Evolutionary conservation across 1,284 basidiomycete species (phyloP).

Genomic region (Pseudozyma pruni): DNA sequence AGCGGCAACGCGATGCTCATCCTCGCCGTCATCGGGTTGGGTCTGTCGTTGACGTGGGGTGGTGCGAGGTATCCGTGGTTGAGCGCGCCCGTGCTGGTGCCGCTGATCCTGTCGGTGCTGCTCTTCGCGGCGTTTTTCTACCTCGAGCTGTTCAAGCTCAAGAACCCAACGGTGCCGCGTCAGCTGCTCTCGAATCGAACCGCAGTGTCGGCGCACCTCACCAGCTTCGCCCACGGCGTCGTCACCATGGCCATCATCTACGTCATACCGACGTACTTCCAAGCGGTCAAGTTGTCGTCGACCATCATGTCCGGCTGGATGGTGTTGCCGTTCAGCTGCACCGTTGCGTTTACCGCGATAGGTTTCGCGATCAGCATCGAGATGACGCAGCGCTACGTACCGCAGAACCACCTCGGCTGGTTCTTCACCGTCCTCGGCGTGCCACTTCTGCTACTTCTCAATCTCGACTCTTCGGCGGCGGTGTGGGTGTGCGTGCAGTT

Average conservation of each 20-base stretch:
- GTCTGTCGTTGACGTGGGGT: slow-evolving; percentile 43
- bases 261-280: slow-evolving; percentile 43
- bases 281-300: slow-evolving; percentile 23
- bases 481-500: slow-evolving; percentile 37
- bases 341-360: slow-evolving; percentile 36
- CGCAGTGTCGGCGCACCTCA: slow-evolving; percentile 21
- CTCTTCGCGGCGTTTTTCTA: slow-evolving; percentile 35
- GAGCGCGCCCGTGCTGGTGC: slow-evolving; percentile 20
- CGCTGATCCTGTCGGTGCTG: slow-evolving; percentile 19
- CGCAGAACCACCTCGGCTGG: slow-evolving; percentile 47
- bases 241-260: slow-evolving; percentile 50
- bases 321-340: slow-evolving; percentile 38
- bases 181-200: slow-evolving; percentile 29
- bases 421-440: slow-evolving; percentile 38
- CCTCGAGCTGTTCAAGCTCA: slow-evolving; percentile 26
- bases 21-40: slow-evolving; percentile 19
- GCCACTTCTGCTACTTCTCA: slow-evolving; percentile 24
- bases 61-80: slow-evolving; percentile 33
- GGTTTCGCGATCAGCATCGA: slow-evolving; percentile 37
- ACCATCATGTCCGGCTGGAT: slow-evolving; percentile 44
- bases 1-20: slow-evolving; percentile 35
- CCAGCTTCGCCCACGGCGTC: slow-evolving; percentile 30
- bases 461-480: slow-evolving; percentile 8
- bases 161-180: slow-evolving; percentile 28
- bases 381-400: slow-evolving; percentile 22